Conservation (phyloP, 2,329 filamentous ascomycete species). For the Aschersonia sp. region DNA sequence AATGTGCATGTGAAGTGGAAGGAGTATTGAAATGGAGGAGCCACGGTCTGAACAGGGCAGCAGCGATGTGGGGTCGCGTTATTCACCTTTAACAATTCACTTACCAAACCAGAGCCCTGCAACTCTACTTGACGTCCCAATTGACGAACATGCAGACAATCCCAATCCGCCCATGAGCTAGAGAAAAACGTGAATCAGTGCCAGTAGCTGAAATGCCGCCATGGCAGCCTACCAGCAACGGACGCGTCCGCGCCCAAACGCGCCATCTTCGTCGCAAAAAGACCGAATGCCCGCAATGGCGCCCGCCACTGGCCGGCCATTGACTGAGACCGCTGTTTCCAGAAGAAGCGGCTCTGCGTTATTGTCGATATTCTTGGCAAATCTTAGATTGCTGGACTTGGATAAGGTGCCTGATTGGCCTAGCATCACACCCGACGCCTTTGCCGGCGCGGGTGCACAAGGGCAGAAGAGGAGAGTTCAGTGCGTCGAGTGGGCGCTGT, state of each 20-base stretch:
- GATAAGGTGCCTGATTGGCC: conserved; percentile 71
- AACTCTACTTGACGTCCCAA: too few relatives aligned
- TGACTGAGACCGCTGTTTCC: background rate
- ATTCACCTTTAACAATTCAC: too few relatives aligned
- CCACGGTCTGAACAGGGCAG: too few relatives aligned
- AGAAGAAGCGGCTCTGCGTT: conserved; percentile 6
- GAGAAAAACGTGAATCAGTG: too few relatives aligned
- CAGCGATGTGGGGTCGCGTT: too few relatives aligned
- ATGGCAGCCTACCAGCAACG: conserved; percentile 6
- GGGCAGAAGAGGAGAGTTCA: conserved; percentile 74
- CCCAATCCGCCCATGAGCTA: too few relatives aligned
- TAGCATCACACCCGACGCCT: conserved; percentile 51
- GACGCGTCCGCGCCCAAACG: conserved; percentile 3
- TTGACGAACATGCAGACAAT: too few relatives aligned
- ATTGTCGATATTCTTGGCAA: conserved; percentile 52
- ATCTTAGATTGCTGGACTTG: conserved; percentile 69
- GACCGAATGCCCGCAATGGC: background rate
- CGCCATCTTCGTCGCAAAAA: background rate
- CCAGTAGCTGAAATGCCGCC: background rate
- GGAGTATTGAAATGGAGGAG: too few relatives aligned
- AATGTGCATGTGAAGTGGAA: too few relatives aligned
- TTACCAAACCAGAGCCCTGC: too few relatives aligned
- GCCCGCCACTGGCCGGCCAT: background rate
- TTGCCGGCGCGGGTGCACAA: conserved; percentile 50
- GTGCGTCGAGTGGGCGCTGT: conserved; percentile 82